A percentile compares a stretch with the other conserved stretches of the same genome.
These are phyloP conservation scores for Paecilomyces sp. DNA, from an alignment of 2,329 filamentous ascomycete genomes.

Conservation along the genomic window DNA sequence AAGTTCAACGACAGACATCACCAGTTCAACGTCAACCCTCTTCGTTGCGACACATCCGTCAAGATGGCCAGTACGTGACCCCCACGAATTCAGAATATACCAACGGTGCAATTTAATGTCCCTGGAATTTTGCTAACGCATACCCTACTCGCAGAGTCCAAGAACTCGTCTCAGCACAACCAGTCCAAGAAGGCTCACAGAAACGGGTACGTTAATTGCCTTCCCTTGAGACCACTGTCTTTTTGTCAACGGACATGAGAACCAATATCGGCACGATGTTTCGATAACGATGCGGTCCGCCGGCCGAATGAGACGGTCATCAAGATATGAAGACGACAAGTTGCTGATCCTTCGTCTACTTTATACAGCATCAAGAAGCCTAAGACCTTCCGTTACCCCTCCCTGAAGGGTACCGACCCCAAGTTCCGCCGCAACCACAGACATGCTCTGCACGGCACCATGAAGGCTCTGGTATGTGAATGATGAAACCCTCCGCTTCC, in stretches of 20 bases:
- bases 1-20: constrained; percentile 25
- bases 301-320: neutral
- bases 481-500: neutral
- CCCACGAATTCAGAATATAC: neutral
- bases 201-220: constrained; percentile 71
- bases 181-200: constrained; percentile 97
- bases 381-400: constrained; percentile 97
- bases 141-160: constrained; percentile 65
- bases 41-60: constrained; percentile 34
- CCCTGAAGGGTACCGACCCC: constrained; percentile 96
- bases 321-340: neutral
- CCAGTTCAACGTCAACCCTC: constrained; percentile 29
- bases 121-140: neutral
- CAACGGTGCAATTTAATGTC: neutral
- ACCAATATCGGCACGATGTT: neutral
- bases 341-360: constrained; percentile 6
- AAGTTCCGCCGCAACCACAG: constrained; percentile 99
- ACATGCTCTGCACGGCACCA: constrained; percentile 98
- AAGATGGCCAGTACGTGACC: constrained; percentile 41
- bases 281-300: neutral
- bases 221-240: neutral
- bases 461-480: constrained; percentile 83
- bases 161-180: constrained; percentile 99
- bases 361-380: constrained; percentile 94
- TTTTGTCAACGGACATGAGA: neutral